Conservation (phyloP, 2,329 filamentous ascomycete species). For the Ophiobolus disseminans region DNA sequence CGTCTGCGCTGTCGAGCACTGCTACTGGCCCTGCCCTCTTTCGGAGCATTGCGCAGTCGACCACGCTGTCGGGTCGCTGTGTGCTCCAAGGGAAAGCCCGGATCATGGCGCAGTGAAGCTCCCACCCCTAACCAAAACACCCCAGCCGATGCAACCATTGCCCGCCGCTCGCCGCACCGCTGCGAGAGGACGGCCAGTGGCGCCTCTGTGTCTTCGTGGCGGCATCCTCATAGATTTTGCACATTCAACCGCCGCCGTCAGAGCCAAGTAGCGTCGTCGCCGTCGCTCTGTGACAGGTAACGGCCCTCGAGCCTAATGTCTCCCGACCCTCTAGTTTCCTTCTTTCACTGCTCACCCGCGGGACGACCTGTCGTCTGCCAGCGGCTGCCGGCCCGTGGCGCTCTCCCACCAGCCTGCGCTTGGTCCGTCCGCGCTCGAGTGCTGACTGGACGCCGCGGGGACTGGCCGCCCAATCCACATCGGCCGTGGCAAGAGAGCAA, state of each 20-base stretch:
- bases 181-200: slow-evolving; percentile 12
- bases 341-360: slow-evolving; percentile 25
- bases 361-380: slow-evolving; percentile 34
- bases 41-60: slow-evolving; percentile 46
- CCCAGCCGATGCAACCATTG: slow-evolving; percentile 37
- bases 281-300: slow-evolving; percentile 46
- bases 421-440: slow-evolving; percentile 25
- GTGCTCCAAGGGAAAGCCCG: slow-evolving; percentile 34
- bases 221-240: slow-evolving; percentile 14
- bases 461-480: slow-evolving; percentile 32
- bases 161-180: slow-evolving; percentile 26
- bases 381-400: slow-evolving; percentile 46
- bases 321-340: slow-evolving; percentile 21
- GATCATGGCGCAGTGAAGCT: slow-evolving; percentile 39
- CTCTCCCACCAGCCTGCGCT: slow-evolving; percentile 31
- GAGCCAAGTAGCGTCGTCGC: slow-evolving; percentile 23
- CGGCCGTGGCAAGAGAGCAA: slow-evolving; percentile 33
- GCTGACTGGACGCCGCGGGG: slow-evolving; percentile 40
- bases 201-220: slow-evolving; percentile 25
- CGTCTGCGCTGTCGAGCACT: slow-evolving; percentile 1
- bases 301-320: slow-evolving; percentile 29
- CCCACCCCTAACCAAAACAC: slow-evolving; percentile 26
- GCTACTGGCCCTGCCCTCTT: slow-evolving; percentile 37
- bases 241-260: slow-evolving; percentile 15
- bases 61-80: slow-evolving; percentile 40